Evolutionary conservation across 2,329 filamentous ascomycete genomes (phyloP).

Genomic region (Blastomyces parvus): DNA sequence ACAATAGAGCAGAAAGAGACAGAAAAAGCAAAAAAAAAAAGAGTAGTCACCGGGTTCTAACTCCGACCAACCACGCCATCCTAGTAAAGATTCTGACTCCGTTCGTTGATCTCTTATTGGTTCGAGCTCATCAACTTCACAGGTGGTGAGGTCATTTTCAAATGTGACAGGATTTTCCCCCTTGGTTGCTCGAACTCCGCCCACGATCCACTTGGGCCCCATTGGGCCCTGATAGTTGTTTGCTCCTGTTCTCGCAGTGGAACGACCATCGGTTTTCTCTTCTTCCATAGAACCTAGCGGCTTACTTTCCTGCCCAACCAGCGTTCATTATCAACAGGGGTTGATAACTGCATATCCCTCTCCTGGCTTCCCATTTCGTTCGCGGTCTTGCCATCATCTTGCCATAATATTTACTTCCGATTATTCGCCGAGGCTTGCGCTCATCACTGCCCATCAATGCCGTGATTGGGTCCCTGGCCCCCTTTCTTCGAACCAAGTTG

Average conservation of each 20-base stretch:
- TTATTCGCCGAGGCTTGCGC: neutral
- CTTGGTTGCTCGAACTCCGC: neutral
- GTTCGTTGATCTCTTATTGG: neutral
- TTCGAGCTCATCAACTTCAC: neutral
- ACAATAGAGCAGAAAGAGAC: neutral
- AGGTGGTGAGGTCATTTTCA: neutral
- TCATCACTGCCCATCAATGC: neutral
- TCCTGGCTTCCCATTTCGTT: neutral
- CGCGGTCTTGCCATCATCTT: neutral
- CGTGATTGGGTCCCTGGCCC: neutral
- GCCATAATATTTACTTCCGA: neutral
- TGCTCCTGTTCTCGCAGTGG: too few species aligned
- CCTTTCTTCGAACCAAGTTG: neutral
- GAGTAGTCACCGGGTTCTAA: neutral
- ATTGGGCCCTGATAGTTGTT: too few species aligned
- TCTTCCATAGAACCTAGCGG: neutral
- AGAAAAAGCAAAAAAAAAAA: neutral
- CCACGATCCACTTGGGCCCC: neutral
- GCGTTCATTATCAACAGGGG: neutral
- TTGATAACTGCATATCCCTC: neutral
- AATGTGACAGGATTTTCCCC: neutral
- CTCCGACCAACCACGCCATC: neutral
- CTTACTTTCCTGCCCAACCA: neutral
- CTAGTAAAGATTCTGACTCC: neutral
- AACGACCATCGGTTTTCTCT: neutral